A percentile compares a stretch with the other conserved stretches of the same genome.
Conservation (phyloP, 495 filamentous ascomycete species). For the Penicillium goetzii region DNA sequence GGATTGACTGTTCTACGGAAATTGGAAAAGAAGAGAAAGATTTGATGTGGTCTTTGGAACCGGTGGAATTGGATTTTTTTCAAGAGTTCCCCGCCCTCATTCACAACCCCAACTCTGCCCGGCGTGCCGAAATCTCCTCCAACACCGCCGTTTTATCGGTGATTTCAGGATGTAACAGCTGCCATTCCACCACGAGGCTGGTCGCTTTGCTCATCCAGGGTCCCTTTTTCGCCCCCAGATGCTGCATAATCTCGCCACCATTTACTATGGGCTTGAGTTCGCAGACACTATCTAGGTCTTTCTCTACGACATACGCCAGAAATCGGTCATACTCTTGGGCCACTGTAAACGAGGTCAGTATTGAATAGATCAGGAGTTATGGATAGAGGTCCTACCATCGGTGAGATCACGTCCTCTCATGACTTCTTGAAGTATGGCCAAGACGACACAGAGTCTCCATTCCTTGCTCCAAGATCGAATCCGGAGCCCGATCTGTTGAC, state of each 20-base stretch:
- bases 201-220: conserved; percentile 78
- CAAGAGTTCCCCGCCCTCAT: conserved; percentile 4
- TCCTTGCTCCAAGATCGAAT: conserved; percentile 76
- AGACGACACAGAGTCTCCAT: conserved; percentile 77
- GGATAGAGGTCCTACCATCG: conserved; percentile 33
- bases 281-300: conserved; percentile 47
- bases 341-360: conserved; percentile 32
- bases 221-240: conserved; percentile 65
- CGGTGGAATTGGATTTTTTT: conserved; percentile 8
- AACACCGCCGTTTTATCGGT: conserved; percentile 63
- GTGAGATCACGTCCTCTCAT: conserved; percentile 43
- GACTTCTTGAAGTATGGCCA: conserved; percentile 69
- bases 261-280: conserved; percentile 64
- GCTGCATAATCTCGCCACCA: conserved; percentile 65
- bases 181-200: conserved; percentile 77
- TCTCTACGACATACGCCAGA: conserved; percentile 46
- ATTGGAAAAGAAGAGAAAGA: background rate
- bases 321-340: conserved; percentile 50
- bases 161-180: conserved; percentile 72
- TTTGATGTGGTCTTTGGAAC: background rate
- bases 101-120: conserved; percentile 58
- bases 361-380: background rate
- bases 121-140: conserved; percentile 61
- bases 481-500: conserved; percentile 69
- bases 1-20: background rate